These are phyloP conservation scores for Ustulina deusta DNA, from an alignment of 2,329 filamentous ascomycete species.

Conservation along the genomic window DNA sequence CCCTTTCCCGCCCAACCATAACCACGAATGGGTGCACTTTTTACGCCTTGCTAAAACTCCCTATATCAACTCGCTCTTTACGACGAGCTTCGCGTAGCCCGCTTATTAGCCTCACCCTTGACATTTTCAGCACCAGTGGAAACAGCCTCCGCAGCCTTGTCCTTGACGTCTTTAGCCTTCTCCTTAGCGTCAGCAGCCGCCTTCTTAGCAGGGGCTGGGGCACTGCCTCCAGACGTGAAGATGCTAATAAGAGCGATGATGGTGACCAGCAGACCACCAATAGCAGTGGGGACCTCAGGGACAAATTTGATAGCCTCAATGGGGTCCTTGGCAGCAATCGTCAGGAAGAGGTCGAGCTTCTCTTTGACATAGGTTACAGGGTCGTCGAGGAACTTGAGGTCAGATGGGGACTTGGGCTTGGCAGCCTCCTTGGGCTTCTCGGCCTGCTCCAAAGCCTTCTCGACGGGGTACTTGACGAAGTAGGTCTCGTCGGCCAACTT, in stretches of 20 bases:
- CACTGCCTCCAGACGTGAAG: conserved; percentile 71
- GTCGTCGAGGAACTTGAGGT: conserved; percentile 91
- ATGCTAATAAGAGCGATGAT: conserved; percentile 77
- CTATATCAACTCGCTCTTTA: conserved; percentile 47
- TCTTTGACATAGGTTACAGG: conserved; percentile 88
- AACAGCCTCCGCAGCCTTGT: conserved; percentile 73
- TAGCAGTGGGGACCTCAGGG: conserved; percentile 87
- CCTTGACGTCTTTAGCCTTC: conserved; percentile 81
- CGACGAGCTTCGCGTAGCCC: conserved; percentile 68
- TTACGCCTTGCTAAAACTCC: conserved; percentile 27
- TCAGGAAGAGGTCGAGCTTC: conserved; percentile 92
- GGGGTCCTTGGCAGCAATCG: conserved; percentile 83
- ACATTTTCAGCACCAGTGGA: conserved; percentile 75
- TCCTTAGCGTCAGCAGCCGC: conserved; percentile 72
- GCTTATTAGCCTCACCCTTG: conserved; percentile 78
- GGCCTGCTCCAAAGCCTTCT: conserved; percentile 83
- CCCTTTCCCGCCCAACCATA: conserved; percentile 34
- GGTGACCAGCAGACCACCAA: conserved; percentile 77
- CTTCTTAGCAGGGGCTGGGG: conserved; percentile 80
- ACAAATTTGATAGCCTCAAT: conserved; percentile 88
- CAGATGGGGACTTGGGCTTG: conserved; percentile 75
- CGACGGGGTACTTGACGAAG: conserved; percentile 85
- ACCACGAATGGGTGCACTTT: conserved; percentile 30
- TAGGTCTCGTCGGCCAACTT: conserved; percentile 91
- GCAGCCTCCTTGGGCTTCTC: conserved; percentile 79